Evolutionary conservation across 306 rosid species (phyloP), one percentile per base, ranked within the genome.

Genomic region (Coriaria nepalensis): DNA sequence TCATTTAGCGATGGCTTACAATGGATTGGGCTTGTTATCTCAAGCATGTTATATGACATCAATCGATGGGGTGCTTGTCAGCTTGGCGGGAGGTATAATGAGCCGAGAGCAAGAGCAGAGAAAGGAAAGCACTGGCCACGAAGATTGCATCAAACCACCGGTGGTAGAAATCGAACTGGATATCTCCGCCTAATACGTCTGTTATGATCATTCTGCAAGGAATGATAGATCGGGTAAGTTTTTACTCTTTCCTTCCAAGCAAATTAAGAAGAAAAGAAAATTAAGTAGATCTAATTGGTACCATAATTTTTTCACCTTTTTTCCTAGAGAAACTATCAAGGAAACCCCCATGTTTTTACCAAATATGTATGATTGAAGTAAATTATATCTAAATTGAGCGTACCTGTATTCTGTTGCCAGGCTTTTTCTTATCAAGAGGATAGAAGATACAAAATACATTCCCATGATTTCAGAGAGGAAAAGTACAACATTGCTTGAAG

Each of bases 111-210:
- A 85, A 73, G 67, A 90, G 94, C 64, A 90, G 73, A 46, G 98
- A 90, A 68, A 90, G 90, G 77, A 90, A 90, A 41, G 98, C 95
- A 71, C 98, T 90, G 40, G 98, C 95, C 73, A 90, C 87, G 55
- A 90, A 90, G 60, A 90, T 79, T 47, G 95, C 98, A 69, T 90
- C 98, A 61, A 90, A 90, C 98, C 98, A 90, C 47, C 95, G 85
- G 68, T 90, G 98, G 65, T 90, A 90, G 43, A 90, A 90, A 73
- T 90, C 98, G 45, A 90, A 90, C 60, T 90, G 98, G 68, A 90
- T 85, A 79, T 90, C 95, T 47, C 96, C 96, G 35, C 97, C 98
- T 73, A 90, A 59, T 41, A 85, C 98, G 61, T 90, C 98, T n/a
- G 98, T 90, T 53, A 90, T 90, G 62, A 90, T 90, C 57, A 81